Evolutionary conservation across 225 moss, liverwort and hornwort species (phyloP), one percentile per base, ranked within the genome.

Genomic region (Sphagnum tenellum): DNA sequence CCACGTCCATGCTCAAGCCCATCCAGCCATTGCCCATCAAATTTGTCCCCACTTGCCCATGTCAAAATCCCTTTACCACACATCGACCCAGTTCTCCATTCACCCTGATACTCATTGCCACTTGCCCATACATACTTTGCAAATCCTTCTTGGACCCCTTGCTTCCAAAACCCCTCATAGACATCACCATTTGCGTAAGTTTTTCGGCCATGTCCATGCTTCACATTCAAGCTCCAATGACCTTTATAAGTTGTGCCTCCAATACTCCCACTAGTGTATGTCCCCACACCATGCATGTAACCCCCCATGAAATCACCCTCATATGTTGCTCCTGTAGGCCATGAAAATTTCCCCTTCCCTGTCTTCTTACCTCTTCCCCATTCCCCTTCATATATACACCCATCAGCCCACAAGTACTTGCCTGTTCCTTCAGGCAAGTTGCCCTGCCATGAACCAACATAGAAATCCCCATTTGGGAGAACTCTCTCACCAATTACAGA

Each of bases 311-410:
- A 96, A 63, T 90, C 92, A 46, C 96, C 96, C 74, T 96, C 96
- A 66, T 96, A 96, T 3, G 96, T 96, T 54, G 96, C 92, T 61
- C 96, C 96, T 45, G 92, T 88, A 12, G 96, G 96, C 96, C 96
- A 96, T 49, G 96, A 96, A 70, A 96, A 92, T 76, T 96, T 92
- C 3, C 96, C 96, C 75, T 88, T 88, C 5, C 96, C 96, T 29
- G 96, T 90, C 67, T 96, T 96, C 74, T 96, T 92, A 8, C 95
- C 95, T 65, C 88, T 82, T 44, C 92, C 92, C 95, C 95, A 96
- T 56, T 96, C 88, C 48, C 95, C 95, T 72, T 96, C 92, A 57
- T 96, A 96, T 92, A 96, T 96, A 71, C 95, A 96, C 9, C 95
- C 95, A 77, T 96, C 95, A 29, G 95, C 84, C 95, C 95, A 96